These are phyloP conservation scores for Picochlorum sp. DNA, from an alignment of 139 green algal species.

Conservation along the genomic window DNA sequence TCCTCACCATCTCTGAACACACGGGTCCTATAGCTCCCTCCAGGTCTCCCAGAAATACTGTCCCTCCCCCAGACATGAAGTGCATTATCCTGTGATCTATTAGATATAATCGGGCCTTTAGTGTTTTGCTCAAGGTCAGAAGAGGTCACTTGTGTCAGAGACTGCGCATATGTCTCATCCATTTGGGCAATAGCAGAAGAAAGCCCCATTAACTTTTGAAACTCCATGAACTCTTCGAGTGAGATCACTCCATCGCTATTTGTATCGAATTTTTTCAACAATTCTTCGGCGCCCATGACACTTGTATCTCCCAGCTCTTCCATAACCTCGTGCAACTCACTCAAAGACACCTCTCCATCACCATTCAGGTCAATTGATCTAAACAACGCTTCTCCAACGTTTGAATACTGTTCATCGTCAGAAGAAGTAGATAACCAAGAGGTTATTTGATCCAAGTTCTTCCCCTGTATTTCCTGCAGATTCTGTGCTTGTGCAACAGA, in stretches of 20 bases:
- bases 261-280: conserved; percentile 10
- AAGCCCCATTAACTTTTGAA: conserved; percentile 17
- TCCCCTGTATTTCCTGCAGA: conserved; percentile 38
- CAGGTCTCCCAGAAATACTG: no score
- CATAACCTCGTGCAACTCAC: conserved; percentile 37
- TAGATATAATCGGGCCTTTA: no score
- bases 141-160: not conserved
- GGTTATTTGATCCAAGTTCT: conserved; percentile 11
- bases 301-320: conserved; percentile 30
- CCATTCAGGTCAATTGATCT: conserved; percentile 46
- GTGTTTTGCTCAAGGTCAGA: not conserved
- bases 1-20: no score
- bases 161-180: conserved; percentile 6
- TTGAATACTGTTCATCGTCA: not conserved
- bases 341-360: conserved; percentile 37
- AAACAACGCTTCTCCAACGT: conserved; percentile 33
- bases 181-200: conserved; percentile 10
- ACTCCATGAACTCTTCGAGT: conserved; percentile 32
- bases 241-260: conserved; percentile 22
- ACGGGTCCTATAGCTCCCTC: no score
- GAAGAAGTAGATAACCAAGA: not conserved
- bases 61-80: no score
- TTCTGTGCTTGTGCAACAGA: conserved; percentile 40
- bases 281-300: conserved; percentile 1
- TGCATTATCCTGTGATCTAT: no score